phyloP scores from a whole-genome alignment of 495 filamentous ascomycete species.

The Aspergillus cristatus region DNA sequence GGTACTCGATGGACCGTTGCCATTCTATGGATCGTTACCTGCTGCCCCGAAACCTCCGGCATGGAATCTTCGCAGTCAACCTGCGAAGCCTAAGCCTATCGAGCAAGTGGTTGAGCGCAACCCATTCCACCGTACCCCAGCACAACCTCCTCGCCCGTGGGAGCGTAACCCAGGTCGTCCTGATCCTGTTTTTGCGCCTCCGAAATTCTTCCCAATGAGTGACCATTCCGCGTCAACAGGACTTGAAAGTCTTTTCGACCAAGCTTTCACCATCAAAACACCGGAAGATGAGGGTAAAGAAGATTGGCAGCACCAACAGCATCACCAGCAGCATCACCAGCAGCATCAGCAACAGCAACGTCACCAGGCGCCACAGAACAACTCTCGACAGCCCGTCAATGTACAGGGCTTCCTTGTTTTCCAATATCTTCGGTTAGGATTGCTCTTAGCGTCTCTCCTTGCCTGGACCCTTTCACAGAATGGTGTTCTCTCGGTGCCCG shows the following conservation, averaged over 20 bases:
- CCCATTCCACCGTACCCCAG: slow-evolving; percentile 25
- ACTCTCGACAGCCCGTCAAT: slow-evolving; percentile 3
- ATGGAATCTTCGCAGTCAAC: slow-evolving; percentile 53
- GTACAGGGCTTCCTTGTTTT: slow-evolving; percentile 14
- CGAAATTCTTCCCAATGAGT: slow-evolving; percentile 41
- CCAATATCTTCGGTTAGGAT: slow-evolving; percentile 23
- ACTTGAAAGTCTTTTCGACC: slow-evolving; percentile 38
- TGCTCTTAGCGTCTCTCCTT: slow-evolving; percentile 22
- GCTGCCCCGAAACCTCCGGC: slow-evolving; percentile 55
- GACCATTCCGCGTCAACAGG: slow-evolving; percentile 37
- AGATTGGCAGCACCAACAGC: slow-evolving; percentile 5
- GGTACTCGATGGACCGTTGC: slow-evolving; percentile 34
- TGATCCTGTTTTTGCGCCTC: slow-evolving; percentile 34
- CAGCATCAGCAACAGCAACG: slow-evolving; percentile 12
- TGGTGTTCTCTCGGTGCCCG: slow-evolving; percentile 21
- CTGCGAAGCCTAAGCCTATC: slow-evolving; percentile 23
- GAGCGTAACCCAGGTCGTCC: slow-evolving; percentile 8
- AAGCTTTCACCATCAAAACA: slow-evolving; percentile 33
- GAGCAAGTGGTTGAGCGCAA: slow-evolving; percentile 29
- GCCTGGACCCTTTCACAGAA: slow-evolving; percentile 30
- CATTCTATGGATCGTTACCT: slow-evolving; percentile 56
- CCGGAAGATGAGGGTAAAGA: slow-evolving; percentile 27
- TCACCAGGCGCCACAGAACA: slow-evolving; percentile 5
- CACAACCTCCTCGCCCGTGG: slow-evolving; percentile 15
- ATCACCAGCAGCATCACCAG: too few relatives aligned